Conservation (phyloP, 257 asterid species). For the Jacaranda copaia region DNA sequence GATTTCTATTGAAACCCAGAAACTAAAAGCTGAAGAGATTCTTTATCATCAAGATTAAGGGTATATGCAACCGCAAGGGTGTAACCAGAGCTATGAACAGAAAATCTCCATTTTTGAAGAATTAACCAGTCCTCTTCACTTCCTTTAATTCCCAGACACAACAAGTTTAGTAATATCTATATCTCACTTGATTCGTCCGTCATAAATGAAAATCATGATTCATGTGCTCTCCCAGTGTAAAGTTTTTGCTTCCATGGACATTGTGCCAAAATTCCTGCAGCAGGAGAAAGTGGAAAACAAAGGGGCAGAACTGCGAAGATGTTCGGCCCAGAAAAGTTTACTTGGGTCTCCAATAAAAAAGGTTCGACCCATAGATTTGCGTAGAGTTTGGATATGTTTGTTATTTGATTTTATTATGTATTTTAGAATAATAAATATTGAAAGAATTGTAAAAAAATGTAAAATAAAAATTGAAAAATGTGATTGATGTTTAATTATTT, state of each 20-base stretch:
- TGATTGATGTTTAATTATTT: no score
- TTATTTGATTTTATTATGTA: no score
- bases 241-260: not conserved
- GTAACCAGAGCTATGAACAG: not conserved
- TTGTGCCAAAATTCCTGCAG: not conserved
- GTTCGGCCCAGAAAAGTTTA: not conserved
- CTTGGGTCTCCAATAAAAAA: not conserved
- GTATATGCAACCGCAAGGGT: not conserved
- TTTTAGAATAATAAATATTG: no score
- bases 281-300: not conserved
- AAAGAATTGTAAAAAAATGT: no score
- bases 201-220: constrained; percentile 5
- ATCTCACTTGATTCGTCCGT: not conserved
- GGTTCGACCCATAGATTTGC: not conserved
- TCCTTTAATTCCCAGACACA: not conserved
- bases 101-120: not conserved
- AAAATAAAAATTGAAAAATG: no score
- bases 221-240: constrained; percentile 14
- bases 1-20: not conserved
- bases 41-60: not conserved
- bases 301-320: not conserved
- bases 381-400: no score
- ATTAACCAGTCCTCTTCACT: not conserved
- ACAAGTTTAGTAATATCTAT: not conserved
- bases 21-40: not conserved